phyloP scores from a whole-genome alignment of 257 asterid genomes.

The Lycium barbarum region DNA sequence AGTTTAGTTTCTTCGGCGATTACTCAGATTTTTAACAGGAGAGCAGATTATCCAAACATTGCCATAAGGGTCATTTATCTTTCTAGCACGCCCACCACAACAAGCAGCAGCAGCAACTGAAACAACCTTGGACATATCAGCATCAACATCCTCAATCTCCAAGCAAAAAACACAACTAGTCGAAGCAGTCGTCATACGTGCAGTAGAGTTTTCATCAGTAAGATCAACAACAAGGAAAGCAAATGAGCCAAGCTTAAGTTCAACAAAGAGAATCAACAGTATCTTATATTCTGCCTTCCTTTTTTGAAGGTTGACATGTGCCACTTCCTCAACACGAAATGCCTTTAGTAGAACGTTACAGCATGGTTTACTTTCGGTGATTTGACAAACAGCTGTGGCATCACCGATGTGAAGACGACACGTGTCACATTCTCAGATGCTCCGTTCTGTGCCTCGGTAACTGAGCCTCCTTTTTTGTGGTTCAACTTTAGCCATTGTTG shows the following conservation, averaged over 20 bases:
- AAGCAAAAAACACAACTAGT: conserved; percentile 53
- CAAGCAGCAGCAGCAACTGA: conserved; percentile 29
- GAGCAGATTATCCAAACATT: conserved; percentile 29
- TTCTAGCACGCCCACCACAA: conserved; percentile 67
- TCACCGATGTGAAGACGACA: conserved; percentile 56
- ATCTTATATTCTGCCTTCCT: conserved; percentile 89
- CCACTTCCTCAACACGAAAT: conserved; percentile 85
- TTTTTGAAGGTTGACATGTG: conserved; percentile 67
- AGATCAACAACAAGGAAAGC: conserved; percentile 71
- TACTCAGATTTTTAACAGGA: not conserved
- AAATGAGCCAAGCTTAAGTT: conserved; percentile 70
- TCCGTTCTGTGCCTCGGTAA: conserved; percentile 46
- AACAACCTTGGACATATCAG: conserved; percentile 62
- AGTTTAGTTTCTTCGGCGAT: too few relatives aligned
- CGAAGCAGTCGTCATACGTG: conserved; percentile 44
- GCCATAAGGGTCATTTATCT: conserved; percentile 79
- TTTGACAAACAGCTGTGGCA: conserved; percentile 74
- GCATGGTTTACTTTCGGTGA: conserved; percentile 77
- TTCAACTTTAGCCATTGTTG: conserved; percentile 45
- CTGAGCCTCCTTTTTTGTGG: conserved; percentile 39
- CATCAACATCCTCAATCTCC: conserved; percentile 65
- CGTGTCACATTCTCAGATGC: conserved; percentile 43
- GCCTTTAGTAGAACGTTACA: conserved; percentile 80
- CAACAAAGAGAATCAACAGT: conserved; percentile 67
- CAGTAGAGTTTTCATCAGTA: conserved; percentile 46